Evolutionary conservation across 306 rosid genomes (phyloP).

Genomic region (Carpinus fangiana): DNA sequence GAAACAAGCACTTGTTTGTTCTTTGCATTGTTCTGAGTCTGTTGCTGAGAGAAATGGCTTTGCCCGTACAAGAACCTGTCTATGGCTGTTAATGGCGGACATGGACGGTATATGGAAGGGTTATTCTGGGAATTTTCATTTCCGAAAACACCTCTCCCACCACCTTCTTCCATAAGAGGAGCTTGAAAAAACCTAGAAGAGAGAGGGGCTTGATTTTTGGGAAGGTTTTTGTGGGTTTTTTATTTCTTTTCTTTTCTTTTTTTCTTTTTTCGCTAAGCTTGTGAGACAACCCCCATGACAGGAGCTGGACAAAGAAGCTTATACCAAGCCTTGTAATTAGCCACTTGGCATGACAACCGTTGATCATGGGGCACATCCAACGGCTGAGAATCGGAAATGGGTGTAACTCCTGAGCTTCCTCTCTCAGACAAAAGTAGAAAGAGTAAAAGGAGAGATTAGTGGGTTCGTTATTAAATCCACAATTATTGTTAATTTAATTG

Average conservation of each 20-base stretch:
- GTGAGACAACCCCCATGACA: slow-evolving; percentile 7
- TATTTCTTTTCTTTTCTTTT: neutral
- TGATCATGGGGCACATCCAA: slow-evolving; percentile 36
- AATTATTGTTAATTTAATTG: slow-evolving; percentile 15
- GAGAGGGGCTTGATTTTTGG: slow-evolving; percentile 32
- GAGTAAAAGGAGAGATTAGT: slow-evolving; percentile 56
- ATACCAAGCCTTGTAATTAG: slow-evolving; percentile 45
- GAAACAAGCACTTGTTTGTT: slow-evolving; percentile 9
- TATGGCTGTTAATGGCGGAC: slow-evolving; percentile 66
- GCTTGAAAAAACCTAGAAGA: slow-evolving; percentile 13
- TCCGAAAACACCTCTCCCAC: slow-evolving; percentile 11
- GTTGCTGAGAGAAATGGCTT: slow-evolving; percentile 16
- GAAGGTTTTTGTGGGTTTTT: slow-evolving; percentile 13
- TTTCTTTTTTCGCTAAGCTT: neutral
- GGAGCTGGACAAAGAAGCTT: slow-evolving; percentile 33
- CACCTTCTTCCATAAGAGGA: slow-evolving; percentile 41
- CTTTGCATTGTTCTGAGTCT: slow-evolving; percentile 22
- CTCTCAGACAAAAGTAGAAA: slow-evolving; percentile 35
- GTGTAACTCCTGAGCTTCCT: slow-evolving; percentile 73
- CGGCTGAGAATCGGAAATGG: slow-evolving; percentile 36
- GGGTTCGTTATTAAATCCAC: slow-evolving; percentile 38
- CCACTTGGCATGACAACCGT: slow-evolving; percentile 42
- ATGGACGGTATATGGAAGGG: slow-evolving; percentile 17
- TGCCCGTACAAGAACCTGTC: slow-evolving; percentile 60
- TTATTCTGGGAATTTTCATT: slow-evolving; percentile 13